Base-by-base conservation (phyloP, 164 flowering plant genomes). In the Nelumbo lutea region DNA sequence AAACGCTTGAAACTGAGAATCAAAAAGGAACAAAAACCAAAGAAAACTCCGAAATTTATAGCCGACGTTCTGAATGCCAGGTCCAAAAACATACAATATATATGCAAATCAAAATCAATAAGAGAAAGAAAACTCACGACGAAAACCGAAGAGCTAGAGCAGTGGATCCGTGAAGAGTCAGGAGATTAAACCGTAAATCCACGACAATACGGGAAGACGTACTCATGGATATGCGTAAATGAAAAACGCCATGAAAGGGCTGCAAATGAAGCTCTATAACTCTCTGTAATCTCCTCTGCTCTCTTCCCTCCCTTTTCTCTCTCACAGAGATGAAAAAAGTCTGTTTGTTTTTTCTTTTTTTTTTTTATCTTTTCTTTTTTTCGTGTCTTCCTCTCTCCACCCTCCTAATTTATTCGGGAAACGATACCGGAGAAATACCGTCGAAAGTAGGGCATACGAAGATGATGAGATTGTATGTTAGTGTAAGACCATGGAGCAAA, bases 221-320 rank as follows among this genome's bases (percentile, higher is more conserved):
- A 67, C 38, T 42, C 42, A 1, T 10, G 38, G 14, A 45, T 46
- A 44, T 61, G 73, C 61, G 58, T 1, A 78, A 79, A 76, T 84
- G 64, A 74, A 53, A 52, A 78, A 66, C 69, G 43, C 59, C 75
- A 61, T 68, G 63, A 68, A 73, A 61, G 67, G 61, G 51, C 42
- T 13, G 57, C 27, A 43, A 42, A 42, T 6, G 48, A 62, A 51
- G 67, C 59, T 38, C 38, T 38, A 9, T 6, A 62, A n/a, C 40
- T 53, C 55, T 11, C 45, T 41, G 62, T 15, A 42, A 59, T 52
- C 43, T 56, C 42, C 62, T 62, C 68, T 47, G 40, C 53, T 44
- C 38, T 61, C 42, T n/a, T 60, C 5, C 40, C 50, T 72, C 66
- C 53, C 58, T 48, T 76, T 70, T 53, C 57, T 53, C 57, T 53